Base-by-base conservation (phyloP, 306 rosid genomes). In the Cucurbita argyrosperma region DNA sequence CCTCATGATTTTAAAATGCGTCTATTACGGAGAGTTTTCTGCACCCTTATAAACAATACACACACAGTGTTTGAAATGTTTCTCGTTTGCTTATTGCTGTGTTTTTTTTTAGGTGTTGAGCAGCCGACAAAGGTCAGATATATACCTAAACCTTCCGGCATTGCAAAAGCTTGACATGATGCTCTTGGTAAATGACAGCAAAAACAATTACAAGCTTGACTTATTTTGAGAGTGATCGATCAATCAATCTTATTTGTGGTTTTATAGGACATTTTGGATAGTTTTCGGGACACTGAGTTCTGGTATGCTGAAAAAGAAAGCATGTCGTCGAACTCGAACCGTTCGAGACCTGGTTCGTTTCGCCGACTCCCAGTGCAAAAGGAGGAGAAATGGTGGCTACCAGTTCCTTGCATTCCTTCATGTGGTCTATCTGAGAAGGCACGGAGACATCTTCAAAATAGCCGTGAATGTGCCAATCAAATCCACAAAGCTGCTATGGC, bases 351-450 rank as follows among this genome's bases (percentile, higher is more conserved):
- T 16, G 92, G 96, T 75, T 95, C 99, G 4, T 95, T 95, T 74
- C 83, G 99, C 9, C 87, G 74, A 83, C 68, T 91, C 76, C 68
- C 72, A 40, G 56, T 82, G 77, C 80, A 95, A 75, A 89, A 88
- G 77, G 99, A 95, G 69, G 99, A 91, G 78, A 95, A 95, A 76
- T 95, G 99, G 99, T 95, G 99, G 99, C 71, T 91, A 74, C 99
- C 99, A 10, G 84, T 89, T 65, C 99, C 99, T 40, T 95, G 97
- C 80, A 88, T 91, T 57, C 82, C 79, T 78, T 54, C 88, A 0
- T 82, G 81, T 15, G 99, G 99, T 69, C 86, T 95, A 63, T 84
- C 96, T 40, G 91, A 85, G 46, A 88, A 88, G 79, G 76, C 95
- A 11, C 82, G 82, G 58, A 95, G 88, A 82, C 93, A 88, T 16